phyloP scores from a whole-genome alignment of 768 basidiomycete species.

The Mycena haematopus region DNA sequence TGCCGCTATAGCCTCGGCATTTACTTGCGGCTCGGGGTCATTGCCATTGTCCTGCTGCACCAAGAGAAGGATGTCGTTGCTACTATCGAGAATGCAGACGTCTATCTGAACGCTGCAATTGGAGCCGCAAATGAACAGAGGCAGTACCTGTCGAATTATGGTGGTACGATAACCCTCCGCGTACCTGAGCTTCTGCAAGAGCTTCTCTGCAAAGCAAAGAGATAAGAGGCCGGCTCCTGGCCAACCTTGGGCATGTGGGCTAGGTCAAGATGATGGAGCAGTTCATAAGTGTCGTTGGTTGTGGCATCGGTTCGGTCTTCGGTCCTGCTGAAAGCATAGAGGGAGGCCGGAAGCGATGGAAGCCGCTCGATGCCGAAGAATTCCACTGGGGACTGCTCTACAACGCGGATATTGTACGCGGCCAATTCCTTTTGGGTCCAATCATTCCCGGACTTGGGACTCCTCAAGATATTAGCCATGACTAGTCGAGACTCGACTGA shows the following conservation, averaged over 20 bases:
- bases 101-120: slow-evolving; percentile 18
- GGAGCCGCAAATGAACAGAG: no score
- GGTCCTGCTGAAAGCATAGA: slow-evolving; percentile 24
- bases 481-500: no score
- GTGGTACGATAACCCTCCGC: slow-evolving; percentile 23
- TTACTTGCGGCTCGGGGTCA: slow-evolving; percentile 40
- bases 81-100: slow-evolving; percentile 31
- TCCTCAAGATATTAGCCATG: slow-evolving; percentile 29
- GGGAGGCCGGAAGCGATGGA: slow-evolving; percentile 24
- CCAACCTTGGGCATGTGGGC: slow-evolving; percentile 26
- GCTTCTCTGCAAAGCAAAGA: no score
- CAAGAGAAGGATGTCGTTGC: no score
- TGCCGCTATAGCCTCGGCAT: slow-evolving; percentile 39
- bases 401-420: slow-evolving; percentile 25
- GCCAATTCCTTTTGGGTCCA: slow-evolving; percentile 12
- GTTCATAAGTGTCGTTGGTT: slow-evolving; percentile 27
- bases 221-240: no score
- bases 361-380: slow-evolving; percentile 32
- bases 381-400: slow-evolving; percentile 26
- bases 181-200: no score
- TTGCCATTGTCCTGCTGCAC: slow-evolving; percentile 13
- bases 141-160: slow-evolving; percentile 20
- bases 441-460: slow-evolving; percentile 28
- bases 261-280: slow-evolving; percentile 33
- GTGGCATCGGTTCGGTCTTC: slow-evolving; percentile 30